Conservation (phyloP, 345 rosid species). For the Aurinia saxatilis region DNA sequence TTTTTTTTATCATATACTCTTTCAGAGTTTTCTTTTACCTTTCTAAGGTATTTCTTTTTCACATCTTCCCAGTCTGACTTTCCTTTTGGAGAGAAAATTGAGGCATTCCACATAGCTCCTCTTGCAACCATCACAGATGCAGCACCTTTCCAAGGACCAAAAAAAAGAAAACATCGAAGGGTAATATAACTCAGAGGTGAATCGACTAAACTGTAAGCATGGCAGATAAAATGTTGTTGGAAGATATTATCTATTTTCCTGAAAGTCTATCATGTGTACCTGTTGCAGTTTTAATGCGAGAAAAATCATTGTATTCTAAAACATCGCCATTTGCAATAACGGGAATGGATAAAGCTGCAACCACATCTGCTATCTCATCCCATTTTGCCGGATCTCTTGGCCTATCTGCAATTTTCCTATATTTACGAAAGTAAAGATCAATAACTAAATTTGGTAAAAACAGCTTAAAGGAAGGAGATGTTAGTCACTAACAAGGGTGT, state of each 20-base stretch:
- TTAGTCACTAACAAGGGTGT: neutral
- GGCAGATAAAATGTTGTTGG: neutral
- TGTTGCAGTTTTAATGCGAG: conserved; percentile 61
- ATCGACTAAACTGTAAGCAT: neutral
- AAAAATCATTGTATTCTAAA: conserved; percentile 67
- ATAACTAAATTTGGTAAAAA: neutral
- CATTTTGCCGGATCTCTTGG: conserved; percentile 97
- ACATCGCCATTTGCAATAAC: conserved; percentile 96
- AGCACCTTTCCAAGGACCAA: conserved; percentile 45
- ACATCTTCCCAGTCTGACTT: conserved; percentile 68
- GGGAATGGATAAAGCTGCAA: conserved; percentile 76
- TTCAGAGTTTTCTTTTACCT: conserved; percentile 34
- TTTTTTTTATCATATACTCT: neutral
- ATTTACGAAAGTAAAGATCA: conserved; percentile 10
- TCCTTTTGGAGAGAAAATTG: conserved; percentile 74
- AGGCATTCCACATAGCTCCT: conserved; percentile 96
- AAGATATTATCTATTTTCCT: neutral
- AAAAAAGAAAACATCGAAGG: neutral
- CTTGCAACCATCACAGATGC: conserved; percentile 90
- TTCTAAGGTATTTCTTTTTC: conserved; percentile 59
- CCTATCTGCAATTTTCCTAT: conserved; percentile 76
- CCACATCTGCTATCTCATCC: conserved; percentile 80
- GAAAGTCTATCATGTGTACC: conserved; percentile 34
- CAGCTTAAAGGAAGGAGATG: neutral
- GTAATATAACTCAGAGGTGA: conserved; percentile 1